A percentile compares a stretch with the other conserved stretches of the same genome.
Conservation (phyloP, 371 early-diverging fungal species). For the Circinella minor region DNA sequence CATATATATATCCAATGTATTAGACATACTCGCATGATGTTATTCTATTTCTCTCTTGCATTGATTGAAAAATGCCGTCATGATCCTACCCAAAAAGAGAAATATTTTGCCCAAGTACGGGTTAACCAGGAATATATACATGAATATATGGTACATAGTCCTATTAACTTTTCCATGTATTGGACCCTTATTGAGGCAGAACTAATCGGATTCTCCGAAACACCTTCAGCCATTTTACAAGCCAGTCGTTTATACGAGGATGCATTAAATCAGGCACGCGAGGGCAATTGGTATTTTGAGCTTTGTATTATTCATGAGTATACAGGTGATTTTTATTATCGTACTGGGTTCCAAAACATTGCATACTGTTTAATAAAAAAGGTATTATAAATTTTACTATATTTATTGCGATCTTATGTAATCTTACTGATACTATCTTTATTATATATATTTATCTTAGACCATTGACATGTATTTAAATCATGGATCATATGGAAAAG, state of each 20-base stretch:
- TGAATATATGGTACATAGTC: slow-evolving; percentile 35
- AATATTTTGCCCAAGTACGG: slow-evolving; percentile 26
- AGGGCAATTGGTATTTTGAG: slow-evolving; percentile 38
- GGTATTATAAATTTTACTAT: slow-evolving; percentile 6
- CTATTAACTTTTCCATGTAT: slow-evolving; percentile 36
- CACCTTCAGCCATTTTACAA: slow-evolving; percentile 19
- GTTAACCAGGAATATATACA: slow-evolving; percentile 31
- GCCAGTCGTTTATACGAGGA: slow-evolving; percentile 37
- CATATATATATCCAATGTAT: background rate
- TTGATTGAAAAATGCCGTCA: slow-evolving; percentile 34
- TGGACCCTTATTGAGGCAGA: slow-evolving; percentile 30
- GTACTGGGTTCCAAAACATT: slow-evolving; percentile 37
- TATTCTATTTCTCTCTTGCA: slow-evolving; percentile 37
- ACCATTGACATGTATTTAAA: slow-evolving; percentile 29
- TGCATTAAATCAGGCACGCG: slow-evolving; percentile 40
- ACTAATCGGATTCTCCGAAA: background rate
- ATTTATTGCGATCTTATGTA: no score
- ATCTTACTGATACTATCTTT: background rate
- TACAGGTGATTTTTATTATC: slow-evolving; percentile 42
- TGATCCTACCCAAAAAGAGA: slow-evolving; percentile 14
- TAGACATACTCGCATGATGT: slow-evolving; percentile 40
- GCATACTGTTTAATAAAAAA: slow-evolving; percentile 42
- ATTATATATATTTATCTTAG: slow-evolving; percentile 1
- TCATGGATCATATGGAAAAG: slow-evolving; percentile 46
- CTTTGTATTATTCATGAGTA: slow-evolving; percentile 43